Evolutionary conservation across 305 asterid species (phyloP), one percentile per base, ranked within the genome.

Genomic region (Striga hermonthica): DNA sequence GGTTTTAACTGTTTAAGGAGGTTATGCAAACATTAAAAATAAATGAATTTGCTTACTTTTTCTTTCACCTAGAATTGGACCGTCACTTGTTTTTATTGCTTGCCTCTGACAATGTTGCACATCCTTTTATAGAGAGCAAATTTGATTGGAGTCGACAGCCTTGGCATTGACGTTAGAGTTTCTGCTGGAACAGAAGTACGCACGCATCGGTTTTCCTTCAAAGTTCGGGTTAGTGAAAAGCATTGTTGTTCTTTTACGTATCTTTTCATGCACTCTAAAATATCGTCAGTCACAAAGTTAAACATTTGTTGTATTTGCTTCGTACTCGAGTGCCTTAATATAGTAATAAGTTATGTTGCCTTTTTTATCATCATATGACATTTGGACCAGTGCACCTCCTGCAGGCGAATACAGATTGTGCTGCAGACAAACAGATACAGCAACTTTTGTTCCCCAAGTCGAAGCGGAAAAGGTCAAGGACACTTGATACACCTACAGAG

Each of bases 81-180:
- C 2, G 2, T 22, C 31, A 22, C 31, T 22, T 22, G 31, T 22
- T 22, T 22, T 22, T 22, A 22, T 22, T 22, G 31, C 31, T 22
- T 22, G 31, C 56, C 34, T 49, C 56, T 49, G 57, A 59, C n/a
- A 5, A 39, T 41, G 67, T 13, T 57, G 53, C 55, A 31, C 44
- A 34, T 65, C 60, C 64, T 74, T 72, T 61, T 60, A 52, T 64
- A 88, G 96, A 83, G 81, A 41, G 92, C 92, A 59, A 77, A 74
- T 67, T 76, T 89, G 69, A 80, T 89, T 65, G 96, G 95, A 68
- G 88, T 89, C 35, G 96, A 89, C 78, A 86, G 90, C 76, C 90
- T 84, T 52, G 96, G 95, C 77, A 73, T 89, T 75, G 96, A 89
- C 14, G 96, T 89, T 50, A 75, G 95, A 78, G 80, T 84, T 75